Base-by-base conservation (phyloP, 805 yeast genomes). In the Scheffersomyces lignosus region DNA sequence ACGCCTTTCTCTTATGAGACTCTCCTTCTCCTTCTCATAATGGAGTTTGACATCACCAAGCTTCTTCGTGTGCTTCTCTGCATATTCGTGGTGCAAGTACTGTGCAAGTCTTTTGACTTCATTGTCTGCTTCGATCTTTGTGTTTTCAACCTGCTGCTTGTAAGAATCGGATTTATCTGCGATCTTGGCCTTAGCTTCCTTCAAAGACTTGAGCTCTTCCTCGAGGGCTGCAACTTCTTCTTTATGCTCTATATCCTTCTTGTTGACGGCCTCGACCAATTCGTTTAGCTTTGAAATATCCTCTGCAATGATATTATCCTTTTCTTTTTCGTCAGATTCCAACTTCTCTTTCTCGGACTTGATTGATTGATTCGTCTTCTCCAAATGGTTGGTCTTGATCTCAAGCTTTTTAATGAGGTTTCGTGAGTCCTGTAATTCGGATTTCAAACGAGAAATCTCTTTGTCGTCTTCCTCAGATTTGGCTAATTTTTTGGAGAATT, bases 61-160 rank as follows among this genome's bases (percentile, higher is more conserved):
- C 56, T 86, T 86, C 35, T 77, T 75, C 43, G 81, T 87, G 52
- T 87, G 95, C 53, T 87, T 86, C 33, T 82, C 79, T 2, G 87
- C 77, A 52, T 86, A 86, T 53, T 83, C 89, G 26, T 76, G 70
- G 51, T 85, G 85, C 8, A 86, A 64, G 47, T 81, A 87, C 41
- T 79, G 81, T 0, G 90, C 86, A 31, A 85, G 60, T 43, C 78
- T 75, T 43, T 80, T 78, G 26, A 83, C 60, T 49, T 77, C 74
- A 39, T 67, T 68, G 43, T 79, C 81, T 3, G 78, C 64, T 14
- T 74, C 77, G 18, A 58, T 56, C 37, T 80, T 81, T 18, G 71
- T 68, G 2, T 58, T 54, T 5, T 41, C 45, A 10, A 62, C 40
- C 29, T 61, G 62, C n/a, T 44, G 47, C 31, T 54, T 48, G 29